Conservation (phyloP, 805 yeast genomes). For the Sungouiella blattae region DNA sequence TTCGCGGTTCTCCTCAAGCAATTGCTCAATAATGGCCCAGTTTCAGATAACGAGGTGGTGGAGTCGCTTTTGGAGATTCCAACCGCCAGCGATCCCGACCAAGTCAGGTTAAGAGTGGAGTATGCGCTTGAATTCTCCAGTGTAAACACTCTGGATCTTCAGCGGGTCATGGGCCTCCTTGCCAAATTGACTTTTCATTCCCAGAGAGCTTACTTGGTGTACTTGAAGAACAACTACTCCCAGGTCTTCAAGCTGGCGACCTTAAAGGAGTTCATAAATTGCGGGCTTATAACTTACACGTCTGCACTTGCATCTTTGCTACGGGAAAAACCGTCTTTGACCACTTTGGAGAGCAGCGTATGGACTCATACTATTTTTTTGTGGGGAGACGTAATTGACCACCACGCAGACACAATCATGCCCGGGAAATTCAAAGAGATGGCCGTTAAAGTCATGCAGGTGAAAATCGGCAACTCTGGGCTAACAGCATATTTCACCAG, state of each 20-base stretch:
- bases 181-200: conserved; percentile 6
- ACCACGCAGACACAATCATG: conserved; percentile 1
- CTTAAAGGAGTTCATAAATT: conserved; percentile 9
- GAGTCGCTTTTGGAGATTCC: conserved; percentile 22
- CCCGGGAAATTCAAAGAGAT: conserved; percentile 3
- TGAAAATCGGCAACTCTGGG: conserved; percentile 1
- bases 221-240: conserved; percentile 6
- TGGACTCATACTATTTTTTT: conserved; percentile 10
- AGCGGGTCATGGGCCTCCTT: conserved; percentile 23
- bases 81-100: conserved; percentile 1
- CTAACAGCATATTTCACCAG: conserved; percentile 5
- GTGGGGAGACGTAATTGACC: conserved; percentile 13
- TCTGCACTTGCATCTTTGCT: conserved; percentile 2
- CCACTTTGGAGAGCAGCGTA: conserved; percentile 2
- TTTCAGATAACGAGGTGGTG: conserved; percentile 23
- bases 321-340: background rate
- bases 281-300: conserved; percentile 14
- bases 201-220: conserved; percentile 14
- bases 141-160: conserved; percentile 15
- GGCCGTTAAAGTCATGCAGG: conserved; percentile 1
- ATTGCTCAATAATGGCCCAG: conserved; percentile 18
- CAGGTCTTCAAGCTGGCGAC: conserved; percentile 1
- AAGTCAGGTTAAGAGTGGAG: conserved; percentile 6
- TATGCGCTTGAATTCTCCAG: conserved; percentile 19
- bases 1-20: conserved; percentile 28